Evolutionary conservation across 495 filamentous ascomycete species (phyloP).

Genomic region (Ascodesmis nigricans): DNA sequence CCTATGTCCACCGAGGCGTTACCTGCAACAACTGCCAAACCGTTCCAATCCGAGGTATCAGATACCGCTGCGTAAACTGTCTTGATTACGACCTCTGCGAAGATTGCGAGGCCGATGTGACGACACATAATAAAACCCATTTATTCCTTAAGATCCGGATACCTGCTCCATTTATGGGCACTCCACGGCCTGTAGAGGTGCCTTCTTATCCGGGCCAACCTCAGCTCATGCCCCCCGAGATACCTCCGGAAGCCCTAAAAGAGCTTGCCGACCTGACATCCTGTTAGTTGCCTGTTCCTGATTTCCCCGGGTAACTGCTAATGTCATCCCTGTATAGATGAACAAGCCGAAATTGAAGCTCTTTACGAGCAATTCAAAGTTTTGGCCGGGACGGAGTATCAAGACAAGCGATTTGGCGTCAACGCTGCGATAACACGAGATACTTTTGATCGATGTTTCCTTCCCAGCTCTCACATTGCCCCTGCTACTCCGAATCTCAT

Average conservation of each 20-base stretch:
- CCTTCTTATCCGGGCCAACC: slow-evolving; percentile 86
- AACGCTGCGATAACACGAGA: slow-evolving; percentile 68
- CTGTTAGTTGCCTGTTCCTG: slow-evolving; percentile 20
- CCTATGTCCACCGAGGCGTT: slow-evolving; percentile 85
- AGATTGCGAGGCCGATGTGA: slow-evolving; percentile 60
- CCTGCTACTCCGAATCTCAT: slow-evolving; percentile 68
- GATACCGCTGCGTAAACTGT: slow-evolving; percentile 84
- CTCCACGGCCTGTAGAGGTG: slow-evolving; percentile 44
- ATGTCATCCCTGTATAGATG: no score
- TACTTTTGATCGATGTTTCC: slow-evolving; percentile 75
- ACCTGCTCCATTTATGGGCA: slow-evolving; percentile 44
- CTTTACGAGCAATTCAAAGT: slow-evolving; percentile 93
- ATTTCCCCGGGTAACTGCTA: neutral
- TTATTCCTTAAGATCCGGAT: slow-evolving; percentile 84
- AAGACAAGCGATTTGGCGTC: slow-evolving; percentile 56
- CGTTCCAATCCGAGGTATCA: slow-evolving; percentile 71
- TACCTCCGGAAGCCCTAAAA: slow-evolving; percentile 39
- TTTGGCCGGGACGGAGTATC: slow-evolving; percentile 65
- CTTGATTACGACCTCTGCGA: slow-evolving; percentile 82
- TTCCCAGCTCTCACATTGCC: slow-evolving; percentile 54
- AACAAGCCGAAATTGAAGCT: slow-evolving; percentile 66
- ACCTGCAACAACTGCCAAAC: slow-evolving; percentile 71
- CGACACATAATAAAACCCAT: slow-evolving; percentile 67
- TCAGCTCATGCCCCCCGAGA: slow-evolving; percentile 35
- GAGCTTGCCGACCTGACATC: slow-evolving; percentile 47